Conservation (phyloP, 2,329 filamentous ascomycete species). For the Thermothelomyces thermophilus region DNA sequence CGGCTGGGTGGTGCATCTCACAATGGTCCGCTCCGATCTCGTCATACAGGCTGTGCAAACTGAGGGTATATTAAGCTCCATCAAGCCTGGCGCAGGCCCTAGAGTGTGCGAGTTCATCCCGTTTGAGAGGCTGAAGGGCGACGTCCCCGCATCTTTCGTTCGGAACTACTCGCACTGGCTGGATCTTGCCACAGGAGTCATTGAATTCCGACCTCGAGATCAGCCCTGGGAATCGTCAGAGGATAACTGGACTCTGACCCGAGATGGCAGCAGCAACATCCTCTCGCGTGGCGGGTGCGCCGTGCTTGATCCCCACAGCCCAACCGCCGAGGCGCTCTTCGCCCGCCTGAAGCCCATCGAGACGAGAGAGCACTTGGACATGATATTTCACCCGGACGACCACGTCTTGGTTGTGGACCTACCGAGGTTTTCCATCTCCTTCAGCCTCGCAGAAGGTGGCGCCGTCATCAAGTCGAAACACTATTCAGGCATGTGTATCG, state of each 20-base stretch:
- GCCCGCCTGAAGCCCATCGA: conserved; percentile 35
- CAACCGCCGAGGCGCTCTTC: conserved; percentile 29
- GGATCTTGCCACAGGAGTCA: background rate
- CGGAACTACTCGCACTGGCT: conserved; percentile 18
- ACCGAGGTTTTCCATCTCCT: conserved; percentile 42
- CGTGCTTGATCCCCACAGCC: conserved; percentile 33
- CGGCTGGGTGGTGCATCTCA: conserved; percentile 34
- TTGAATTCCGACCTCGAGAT: conserved; percentile 17
- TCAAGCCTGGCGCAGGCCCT: too few species aligned
- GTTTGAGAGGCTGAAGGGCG: conserved; percentile 3
- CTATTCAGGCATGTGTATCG: conserved; percentile 44
- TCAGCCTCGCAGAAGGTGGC: conserved; percentile 31
- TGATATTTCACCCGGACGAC: conserved; percentile 22
- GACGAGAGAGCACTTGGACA: conserved; percentile 29
- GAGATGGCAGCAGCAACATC: background rate
- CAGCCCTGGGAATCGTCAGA: conserved; percentile 7
- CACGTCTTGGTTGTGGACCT: conserved; percentile 35
- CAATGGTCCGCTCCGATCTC: conserved; percentile 23
- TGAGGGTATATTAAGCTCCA: too few species aligned
- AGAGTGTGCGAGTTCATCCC: conserved; percentile 30
- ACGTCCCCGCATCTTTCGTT: conserved; percentile 17
- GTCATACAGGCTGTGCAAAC: conserved; percentile 21
- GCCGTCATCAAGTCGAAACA: conserved; percentile 39
- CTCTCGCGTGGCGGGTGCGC: background rate
- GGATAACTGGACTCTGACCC: conserved; percentile 12